Evolutionary conservation across 2,329 filamentous ascomycete species (phyloP), one percentile per base, ranked within the genome.

Genomic region (Phyllosticta ampelicida): DNA sequence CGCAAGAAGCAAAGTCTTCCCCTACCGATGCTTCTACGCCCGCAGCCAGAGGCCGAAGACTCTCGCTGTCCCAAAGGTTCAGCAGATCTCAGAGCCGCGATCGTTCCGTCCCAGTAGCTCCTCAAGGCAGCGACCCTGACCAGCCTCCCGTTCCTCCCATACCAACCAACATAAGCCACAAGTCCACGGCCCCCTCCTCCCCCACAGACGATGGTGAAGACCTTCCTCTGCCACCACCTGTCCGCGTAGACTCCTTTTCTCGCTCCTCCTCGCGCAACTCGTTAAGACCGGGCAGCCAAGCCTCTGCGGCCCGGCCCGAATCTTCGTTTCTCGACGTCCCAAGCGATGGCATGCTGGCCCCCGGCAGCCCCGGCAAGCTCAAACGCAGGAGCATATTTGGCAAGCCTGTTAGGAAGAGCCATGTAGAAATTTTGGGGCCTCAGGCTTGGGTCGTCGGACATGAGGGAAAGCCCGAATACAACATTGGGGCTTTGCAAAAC

Each of bases 391-490:
- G 69, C 59, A 56, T 73, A 10, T 71, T 72, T 61, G 63, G 55
- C 49, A 53, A 19, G 51, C 62, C 62, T 56, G 61, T 61, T 61
- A 68, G 65, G 60, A 63, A 68, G 56, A 65, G 68, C 52, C 58
- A 59, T 20, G 53, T 61, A 20, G 51, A 60, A 10, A 61, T 61
- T n/a, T 49, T 56, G 11, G 65, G 70, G 3, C 73, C 74, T 19
- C 63, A 73, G 51, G 81, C 82, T 10, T 85, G 82, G 82, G 78
- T 84, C 60, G 76, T 81, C 5, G 81, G 81, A 8, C 73, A 83
- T 62, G 74, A 77, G 50, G 78, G 81, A 61, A 80, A 79, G 64
- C 72, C 81, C 23, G 69, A 77, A 3, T 86, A 84, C 62, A 80
- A 83, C 63, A 61, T 82, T 54, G 70, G 73, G 2, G 73, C 74